Conservation (phyloP, 1,284 basidiomycete genomes). For the Ganoderma leucocontextum region DNA sequence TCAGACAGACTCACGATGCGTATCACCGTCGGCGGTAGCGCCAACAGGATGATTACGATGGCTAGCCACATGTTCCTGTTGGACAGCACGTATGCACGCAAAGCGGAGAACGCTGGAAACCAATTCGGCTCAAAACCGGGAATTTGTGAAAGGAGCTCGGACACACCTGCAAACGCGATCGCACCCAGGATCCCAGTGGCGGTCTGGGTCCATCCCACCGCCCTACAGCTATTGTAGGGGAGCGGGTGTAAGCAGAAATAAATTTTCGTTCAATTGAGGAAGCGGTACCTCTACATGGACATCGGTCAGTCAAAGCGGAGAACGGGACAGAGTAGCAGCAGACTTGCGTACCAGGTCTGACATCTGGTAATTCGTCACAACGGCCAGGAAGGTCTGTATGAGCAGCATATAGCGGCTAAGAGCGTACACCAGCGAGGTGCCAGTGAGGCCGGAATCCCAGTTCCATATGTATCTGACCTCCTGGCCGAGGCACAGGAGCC, state of each 20-base stretch:
- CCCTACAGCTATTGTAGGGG: neutral
- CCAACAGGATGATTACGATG: neutral
- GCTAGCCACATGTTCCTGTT: neutral
- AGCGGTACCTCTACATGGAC: neutral
- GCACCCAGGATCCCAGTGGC: neutral
- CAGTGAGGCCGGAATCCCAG: neutral
- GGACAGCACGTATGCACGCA: neutral
- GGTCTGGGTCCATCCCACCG: neutral
- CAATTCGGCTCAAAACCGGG: neutral
- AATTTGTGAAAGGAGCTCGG: neutral
- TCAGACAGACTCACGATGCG: neutral
- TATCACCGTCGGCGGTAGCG: neutral
- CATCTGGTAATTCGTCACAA: neutral
- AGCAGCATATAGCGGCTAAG: conserved; percentile 2
- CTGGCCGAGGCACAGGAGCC: neutral
- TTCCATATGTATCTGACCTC: neutral
- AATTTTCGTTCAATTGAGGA: neutral
- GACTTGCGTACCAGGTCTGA: neutral
- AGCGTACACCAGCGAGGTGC: neutral
- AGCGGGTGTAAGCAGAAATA: neutral
- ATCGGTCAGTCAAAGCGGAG: neutral
- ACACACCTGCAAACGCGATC: neutral
- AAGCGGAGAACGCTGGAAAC: neutral
- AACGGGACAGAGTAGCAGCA: neutral
- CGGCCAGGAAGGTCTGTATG: neutral